Evolutionary conservation across 2,329 filamentous ascomycete species (phyloP), one percentile per base, ranked within the genome.

Genomic region (Emmonsia crescens): DNA sequence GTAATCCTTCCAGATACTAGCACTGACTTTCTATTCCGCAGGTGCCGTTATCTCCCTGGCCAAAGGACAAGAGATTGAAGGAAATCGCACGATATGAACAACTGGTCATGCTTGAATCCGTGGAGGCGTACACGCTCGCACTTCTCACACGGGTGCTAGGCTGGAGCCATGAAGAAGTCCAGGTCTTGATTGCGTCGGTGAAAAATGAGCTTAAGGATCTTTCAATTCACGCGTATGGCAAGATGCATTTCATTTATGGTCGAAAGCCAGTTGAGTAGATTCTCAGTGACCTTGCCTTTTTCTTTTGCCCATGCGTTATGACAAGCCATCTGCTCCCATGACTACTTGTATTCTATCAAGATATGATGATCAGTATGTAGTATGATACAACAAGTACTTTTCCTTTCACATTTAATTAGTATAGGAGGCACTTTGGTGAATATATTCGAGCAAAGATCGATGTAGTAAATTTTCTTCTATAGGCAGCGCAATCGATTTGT

Each of bases 61-160:
- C 69, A 1, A 70, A 65, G 51, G 69, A 73, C 48, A 62, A 64
- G 14, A 40, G 63, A 8, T 61, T 72, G 42, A 71, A 73, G 59
- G 66, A 71, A 57, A 67, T 83, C 1, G 82, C 81, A 0, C 63
- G 65, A n/a, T 68, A 62, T n/a, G 59, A 67, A 9, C 65, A 65
- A 40, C 42, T 60, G 5, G 63, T 68, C 12, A 61, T 68, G 40
- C 61, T 61, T 33, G 64, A 68, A 51, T 65, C 68, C 21, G 59
- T 71, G 8, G 67, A 70, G 44, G 64, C 66, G 1, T 67, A 67
- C 33, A 68, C 68, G 3, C 62, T 71, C 57, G 66, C 67, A 10
- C 63, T 66, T 1, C 66, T 69, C 38, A 67, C 63, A 0, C 63
- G 65, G 2, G 62, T 69, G 24, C 56, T 71, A 16, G 64, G 66